Evolutionary conservation across 305 asterid genomes (phyloP).

Genomic region (Plantago coronopus): DNA sequence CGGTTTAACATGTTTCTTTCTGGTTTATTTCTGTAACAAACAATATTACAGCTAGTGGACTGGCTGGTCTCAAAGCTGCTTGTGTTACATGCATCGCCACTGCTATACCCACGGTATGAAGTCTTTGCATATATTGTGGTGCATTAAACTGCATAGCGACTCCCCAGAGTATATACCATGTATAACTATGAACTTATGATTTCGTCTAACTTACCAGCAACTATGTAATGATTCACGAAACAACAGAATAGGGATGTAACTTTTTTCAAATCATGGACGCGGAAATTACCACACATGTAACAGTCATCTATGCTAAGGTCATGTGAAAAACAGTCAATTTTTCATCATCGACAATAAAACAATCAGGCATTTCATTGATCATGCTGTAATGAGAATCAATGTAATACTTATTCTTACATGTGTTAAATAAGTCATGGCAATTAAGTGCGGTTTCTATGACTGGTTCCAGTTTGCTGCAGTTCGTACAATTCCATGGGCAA

Average conservation of each 20-base stretch:
- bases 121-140: too few species aligned
- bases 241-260: too few species aligned
- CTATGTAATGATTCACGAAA: too few species aligned
- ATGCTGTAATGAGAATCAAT: neutral
- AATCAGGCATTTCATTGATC: neutral
- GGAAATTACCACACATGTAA: neutral
- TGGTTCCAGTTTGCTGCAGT: conserved; percentile 25
- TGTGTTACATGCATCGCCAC: conserved; percentile 7
- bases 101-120: conserved; percentile 10
- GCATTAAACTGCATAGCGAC: neutral
- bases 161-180: neutral
- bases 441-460: neutral
- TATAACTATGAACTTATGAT: too few species aligned
- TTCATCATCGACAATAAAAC: too few species aligned
- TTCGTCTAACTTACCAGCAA: too few species aligned
- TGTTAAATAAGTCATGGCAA: conserved; percentile 1
- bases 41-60: conserved; percentile 1
- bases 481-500: conserved; percentile 33
- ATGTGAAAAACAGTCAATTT: neutral
- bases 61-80: conserved; percentile 20
- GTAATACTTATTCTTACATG: conserved; percentile 1
- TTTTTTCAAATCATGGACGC: too few species aligned
- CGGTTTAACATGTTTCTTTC: too few species aligned
- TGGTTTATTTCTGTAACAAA: neutral
- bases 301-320: neutral